Conservation (phyloP, 2,329 filamentous ascomycete species). For the Pseudogymnoascus sp. region DNA sequence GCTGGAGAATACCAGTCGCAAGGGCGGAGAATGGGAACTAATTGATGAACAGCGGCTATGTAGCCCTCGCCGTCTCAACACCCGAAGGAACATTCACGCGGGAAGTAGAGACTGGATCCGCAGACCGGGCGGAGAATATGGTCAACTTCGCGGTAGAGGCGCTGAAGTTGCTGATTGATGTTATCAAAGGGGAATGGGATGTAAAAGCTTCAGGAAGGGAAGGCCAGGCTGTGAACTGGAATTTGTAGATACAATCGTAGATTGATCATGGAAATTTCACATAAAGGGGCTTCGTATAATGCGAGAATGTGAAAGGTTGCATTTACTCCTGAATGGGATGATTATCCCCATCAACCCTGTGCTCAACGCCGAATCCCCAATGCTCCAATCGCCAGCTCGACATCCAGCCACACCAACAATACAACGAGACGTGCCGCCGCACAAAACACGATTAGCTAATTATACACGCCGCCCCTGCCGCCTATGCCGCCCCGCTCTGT, state of each 20-base stretch:
- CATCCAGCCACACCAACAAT: background rate
- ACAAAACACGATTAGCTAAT: background rate
- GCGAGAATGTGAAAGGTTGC: background rate
- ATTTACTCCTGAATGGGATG: background rate
- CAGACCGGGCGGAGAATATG: constrained; percentile 54
- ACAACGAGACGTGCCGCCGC: background rate
- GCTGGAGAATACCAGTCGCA: no score
- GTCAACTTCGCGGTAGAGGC: constrained; percentile 52
- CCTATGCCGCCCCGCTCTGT: background rate
- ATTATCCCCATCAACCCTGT: background rate
- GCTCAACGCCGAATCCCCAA: background rate
- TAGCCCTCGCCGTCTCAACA: constrained; percentile 52
- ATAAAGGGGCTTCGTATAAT: background rate
- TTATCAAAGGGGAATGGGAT: constrained; percentile 35
- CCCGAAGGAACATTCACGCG: constrained; percentile 43
- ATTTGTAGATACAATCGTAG: background rate
- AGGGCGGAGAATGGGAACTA: no score
- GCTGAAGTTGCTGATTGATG: constrained; percentile 48
- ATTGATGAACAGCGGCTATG: constrained; percentile 43
- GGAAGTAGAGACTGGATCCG: constrained; percentile 48
- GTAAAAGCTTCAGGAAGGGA: background rate
- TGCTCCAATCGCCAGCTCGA: background rate
- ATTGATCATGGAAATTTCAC: background rate
- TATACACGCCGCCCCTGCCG: background rate
- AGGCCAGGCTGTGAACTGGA: background rate